A percentile compares a stretch with the other conserved stretches of the same genome.
These are phyloP conservation scores for Sporothrix dimorphospora DNA, from an alignment of 2,329 filamentous ascomycete species.

Conservation along the genomic window DNA sequence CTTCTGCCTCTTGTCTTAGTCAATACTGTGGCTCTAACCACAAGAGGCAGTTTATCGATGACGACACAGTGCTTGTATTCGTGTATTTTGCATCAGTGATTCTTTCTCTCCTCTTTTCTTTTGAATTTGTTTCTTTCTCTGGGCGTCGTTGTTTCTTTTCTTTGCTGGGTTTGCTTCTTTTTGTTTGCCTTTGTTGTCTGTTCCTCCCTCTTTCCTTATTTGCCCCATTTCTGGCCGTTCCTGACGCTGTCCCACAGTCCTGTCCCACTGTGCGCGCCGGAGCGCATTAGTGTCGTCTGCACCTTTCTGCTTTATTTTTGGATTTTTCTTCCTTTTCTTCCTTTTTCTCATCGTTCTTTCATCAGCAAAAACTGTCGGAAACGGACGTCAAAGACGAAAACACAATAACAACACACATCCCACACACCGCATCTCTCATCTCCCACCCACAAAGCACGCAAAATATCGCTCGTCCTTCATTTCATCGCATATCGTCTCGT, in stretches of 20 bases:
- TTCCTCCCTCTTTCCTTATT: background rate
- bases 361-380: background rate
- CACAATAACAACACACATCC: background rate
- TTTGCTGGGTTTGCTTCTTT: too few relatives aligned
- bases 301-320: background rate
- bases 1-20: background rate
- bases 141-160: background rate
- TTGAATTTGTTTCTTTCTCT: background rate
- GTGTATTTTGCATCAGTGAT: background rate
- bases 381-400: background rate
- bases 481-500: slow-evolving; percentile 10
- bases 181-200: background rate
- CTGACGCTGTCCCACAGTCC: slow-evolving; percentile 8
- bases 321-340: background rate
- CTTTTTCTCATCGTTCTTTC: background rate
- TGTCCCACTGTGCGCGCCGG: background rate
- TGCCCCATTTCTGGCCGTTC: background rate
- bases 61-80: background rate
- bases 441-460: background rate
- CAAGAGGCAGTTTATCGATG: background rate
- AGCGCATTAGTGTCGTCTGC: background rate
- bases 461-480: slow-evolving; percentile 9
- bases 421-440: slow-evolving; percentile 8
- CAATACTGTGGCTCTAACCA: background rate
- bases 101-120: too few relatives aligned